Evolutionary conservation across 495 filamentous ascomycete genomes (phyloP).

Genomic region (Aspergillus olivimuriae): DNA sequence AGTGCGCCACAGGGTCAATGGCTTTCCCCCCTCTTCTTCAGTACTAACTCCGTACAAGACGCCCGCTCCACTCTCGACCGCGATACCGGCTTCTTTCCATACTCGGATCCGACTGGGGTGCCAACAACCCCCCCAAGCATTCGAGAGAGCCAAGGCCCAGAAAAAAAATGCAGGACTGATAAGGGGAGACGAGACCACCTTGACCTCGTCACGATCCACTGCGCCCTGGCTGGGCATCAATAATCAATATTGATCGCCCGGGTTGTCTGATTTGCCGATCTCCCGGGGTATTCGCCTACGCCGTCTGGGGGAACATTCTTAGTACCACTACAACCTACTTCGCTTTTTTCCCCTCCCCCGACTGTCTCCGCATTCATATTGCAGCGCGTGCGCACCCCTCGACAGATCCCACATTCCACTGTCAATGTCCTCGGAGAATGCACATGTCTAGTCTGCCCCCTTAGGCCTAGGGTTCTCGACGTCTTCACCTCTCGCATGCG

Average conservation of each 20-base stretch:
- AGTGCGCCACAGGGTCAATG: no score
- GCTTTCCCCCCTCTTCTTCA: no score
- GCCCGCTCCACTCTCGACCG: no score
- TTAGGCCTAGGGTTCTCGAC: slow-evolving; percentile 2
- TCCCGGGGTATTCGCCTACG: neutral
- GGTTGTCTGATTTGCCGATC: neutral
- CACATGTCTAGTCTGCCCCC: slow-evolving; percentile 2
- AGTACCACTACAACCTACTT: neutral
- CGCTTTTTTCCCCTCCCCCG: neutral
- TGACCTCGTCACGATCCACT: no score
- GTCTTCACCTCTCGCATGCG: slow-evolving; percentile 6
- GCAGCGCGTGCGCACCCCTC: neutral
- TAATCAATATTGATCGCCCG: neutral
- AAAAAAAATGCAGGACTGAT: no score
- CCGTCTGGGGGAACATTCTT: neutral
- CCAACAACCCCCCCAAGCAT: no score
- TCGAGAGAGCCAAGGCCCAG: no score
- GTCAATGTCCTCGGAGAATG: slow-evolving; percentile 3
- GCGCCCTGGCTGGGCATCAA: neutral
- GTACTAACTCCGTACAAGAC: no score
- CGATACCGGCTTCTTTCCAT: no score
- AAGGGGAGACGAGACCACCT: no score
- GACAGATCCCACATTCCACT: neutral
- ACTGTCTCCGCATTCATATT: neutral
- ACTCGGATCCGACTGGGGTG: no score